phyloP scores from a whole-genome alignment of 352 stramenopile species.

The Phytophthora tubulina region DNA sequence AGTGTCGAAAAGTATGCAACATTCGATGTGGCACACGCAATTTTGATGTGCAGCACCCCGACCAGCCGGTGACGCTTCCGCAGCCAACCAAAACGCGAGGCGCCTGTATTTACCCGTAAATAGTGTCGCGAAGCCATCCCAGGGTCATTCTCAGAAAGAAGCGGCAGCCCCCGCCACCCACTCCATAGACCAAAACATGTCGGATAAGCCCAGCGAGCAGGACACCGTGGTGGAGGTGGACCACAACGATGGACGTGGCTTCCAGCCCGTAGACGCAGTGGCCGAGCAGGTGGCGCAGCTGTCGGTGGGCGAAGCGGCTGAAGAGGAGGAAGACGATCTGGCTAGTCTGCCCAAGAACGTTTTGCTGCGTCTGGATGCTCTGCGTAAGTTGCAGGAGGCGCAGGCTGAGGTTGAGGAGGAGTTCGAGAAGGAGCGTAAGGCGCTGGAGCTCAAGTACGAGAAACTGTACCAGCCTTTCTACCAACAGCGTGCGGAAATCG shows the following conservation, averaged over 20 bases:
- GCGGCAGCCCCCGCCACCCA: constrained; percentile 8
- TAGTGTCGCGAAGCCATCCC: constrained; percentile 8
- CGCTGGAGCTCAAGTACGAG: constrained; percentile 89
- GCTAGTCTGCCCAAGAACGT: constrained; percentile 77
- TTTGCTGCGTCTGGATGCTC: constrained; percentile 70
- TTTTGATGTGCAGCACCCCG: not conserved
- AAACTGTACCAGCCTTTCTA: constrained; percentile 91
- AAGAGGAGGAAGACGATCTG: constrained; percentile 67
- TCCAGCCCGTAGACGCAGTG: constrained; percentile 63
- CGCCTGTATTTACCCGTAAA: constrained; percentile 4
- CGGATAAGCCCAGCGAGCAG: constrained; percentile 55
- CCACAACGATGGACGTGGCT: constrained; percentile 66
- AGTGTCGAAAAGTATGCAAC: constrained; percentile 17
- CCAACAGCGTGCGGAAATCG: constrained; percentile 74
- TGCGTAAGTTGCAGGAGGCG: constrained; percentile 82
- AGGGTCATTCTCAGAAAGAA: constrained; percentile 39
- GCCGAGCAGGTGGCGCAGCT: constrained; percentile 52
- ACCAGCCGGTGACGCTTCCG: constrained; percentile 37
- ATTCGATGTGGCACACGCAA: not conserved
- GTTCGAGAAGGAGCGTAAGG: constrained; percentile 88
- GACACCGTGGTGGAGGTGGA: constrained; percentile 74
- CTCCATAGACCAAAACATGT: constrained; percentile 33
- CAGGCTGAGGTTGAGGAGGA: constrained; percentile 81
- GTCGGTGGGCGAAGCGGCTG: constrained; percentile 34
- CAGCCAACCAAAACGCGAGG: constrained; percentile 42